phyloP scores from a whole-genome alignment of 176 grass and related monocot species.

The Puccinellia tenuiflora region DNA sequence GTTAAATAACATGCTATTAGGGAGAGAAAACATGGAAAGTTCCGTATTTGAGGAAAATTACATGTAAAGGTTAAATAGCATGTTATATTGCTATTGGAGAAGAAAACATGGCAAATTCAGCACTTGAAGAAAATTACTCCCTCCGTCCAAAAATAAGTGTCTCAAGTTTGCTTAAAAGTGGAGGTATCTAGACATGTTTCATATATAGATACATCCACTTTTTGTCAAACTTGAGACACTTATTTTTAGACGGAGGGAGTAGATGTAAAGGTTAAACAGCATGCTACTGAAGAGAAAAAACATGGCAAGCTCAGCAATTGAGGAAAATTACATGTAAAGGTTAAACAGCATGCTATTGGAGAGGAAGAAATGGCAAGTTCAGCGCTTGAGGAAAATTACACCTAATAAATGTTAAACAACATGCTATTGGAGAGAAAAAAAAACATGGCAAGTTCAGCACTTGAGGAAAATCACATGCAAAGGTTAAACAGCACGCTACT shows the following conservation, averaged over 20 bases:
- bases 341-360: neutral
- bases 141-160: no score
- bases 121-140: neutral
- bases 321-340: neutral
- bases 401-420: neutral
- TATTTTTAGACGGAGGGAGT: no score
- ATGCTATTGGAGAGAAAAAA: neutral
- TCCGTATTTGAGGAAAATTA: neutral
- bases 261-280: neutral
- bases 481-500: neutral
- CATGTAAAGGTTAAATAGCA: neutral
- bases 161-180: no score
- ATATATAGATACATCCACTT: no score
- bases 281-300: neutral
- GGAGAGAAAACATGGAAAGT: slow-evolving; percentile 4
- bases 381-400: neutral
- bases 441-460: neutral
- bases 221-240: no score
- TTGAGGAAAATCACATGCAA: neutral
- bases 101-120: slow-evolving; percentile 6
- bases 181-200: no score
- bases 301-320: neutral
- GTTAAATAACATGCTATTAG: neutral
- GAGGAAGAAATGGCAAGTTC: neutral
- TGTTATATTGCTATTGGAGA: neutral